These are phyloP conservation scores for Trichoderma atroviride DNA, from an alignment of 2,329 filamentous ascomycete species.

Conservation along the genomic window DNA sequence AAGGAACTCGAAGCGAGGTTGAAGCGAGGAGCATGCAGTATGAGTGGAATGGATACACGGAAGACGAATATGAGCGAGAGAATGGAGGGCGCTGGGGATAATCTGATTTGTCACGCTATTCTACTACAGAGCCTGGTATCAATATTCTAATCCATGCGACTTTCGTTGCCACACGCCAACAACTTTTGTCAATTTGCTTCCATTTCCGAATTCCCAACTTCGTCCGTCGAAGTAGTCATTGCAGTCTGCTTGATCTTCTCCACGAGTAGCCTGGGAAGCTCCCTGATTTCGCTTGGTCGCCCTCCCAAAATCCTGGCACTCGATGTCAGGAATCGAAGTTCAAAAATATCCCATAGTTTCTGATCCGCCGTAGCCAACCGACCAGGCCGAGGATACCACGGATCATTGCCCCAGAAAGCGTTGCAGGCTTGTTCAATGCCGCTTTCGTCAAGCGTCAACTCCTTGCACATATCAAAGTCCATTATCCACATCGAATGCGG, in stretches of 20 bases:
- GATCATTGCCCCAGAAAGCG: slow-evolving; percentile 6
- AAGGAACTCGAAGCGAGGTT: slow-evolving; percentile 38
- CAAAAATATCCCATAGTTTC: neutral
- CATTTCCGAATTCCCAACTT: neutral
- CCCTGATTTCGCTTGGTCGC: neutral
- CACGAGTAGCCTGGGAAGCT: neutral
- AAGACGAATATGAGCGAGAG: slow-evolving; percentile 36
- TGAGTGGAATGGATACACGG: slow-evolving; percentile 38
- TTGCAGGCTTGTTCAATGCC: neutral
- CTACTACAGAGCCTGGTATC: too few relatives aligned
- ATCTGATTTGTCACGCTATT: too few relatives aligned
- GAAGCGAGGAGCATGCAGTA: slow-evolving; percentile 33
- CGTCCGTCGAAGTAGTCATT: neutral
- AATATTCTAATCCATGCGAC: too few relatives aligned
- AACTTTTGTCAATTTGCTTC: too few relatives aligned
- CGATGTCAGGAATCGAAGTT: neutral
- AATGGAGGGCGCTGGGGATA: slow-evolving; percentile 33
- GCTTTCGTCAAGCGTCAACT: neutral
- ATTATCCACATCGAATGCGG: slow-evolving; percentile 48
- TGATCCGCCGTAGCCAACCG: neutral
- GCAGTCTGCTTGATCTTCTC: neutral
- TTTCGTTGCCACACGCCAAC: too few relatives aligned
- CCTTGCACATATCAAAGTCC: slow-evolving; percentile 49
- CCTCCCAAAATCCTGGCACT: neutral
- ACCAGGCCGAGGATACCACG: neutral